phyloP scores from a whole-genome alignment of 352 stramenopile species.

The Pythium dissimile region DNA sequence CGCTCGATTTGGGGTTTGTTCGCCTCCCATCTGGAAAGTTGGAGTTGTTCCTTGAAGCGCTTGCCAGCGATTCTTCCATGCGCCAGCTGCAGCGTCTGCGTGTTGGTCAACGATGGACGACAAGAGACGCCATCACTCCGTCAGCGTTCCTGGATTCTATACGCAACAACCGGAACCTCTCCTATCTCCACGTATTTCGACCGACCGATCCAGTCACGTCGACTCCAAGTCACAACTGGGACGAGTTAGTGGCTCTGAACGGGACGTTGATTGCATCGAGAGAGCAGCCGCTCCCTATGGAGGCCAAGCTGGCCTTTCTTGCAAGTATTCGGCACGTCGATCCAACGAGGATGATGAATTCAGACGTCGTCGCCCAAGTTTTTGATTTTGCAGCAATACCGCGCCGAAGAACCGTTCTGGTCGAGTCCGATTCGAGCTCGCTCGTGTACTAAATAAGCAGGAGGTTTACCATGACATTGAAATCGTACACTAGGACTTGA shows the following conservation, averaged over 20 bases:
- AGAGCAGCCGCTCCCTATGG: not conserved
- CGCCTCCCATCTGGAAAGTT: not conserved
- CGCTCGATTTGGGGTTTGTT: not conserved
- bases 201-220: not conserved
- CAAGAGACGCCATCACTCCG: not conserved
- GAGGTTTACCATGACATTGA: no score
- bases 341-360: not conserved
- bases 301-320: not conserved
- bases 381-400: not conserved
- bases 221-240: not conserved
- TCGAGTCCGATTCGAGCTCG: not conserved
- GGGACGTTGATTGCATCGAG: not conserved
- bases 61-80: not conserved
- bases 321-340: not conserved
- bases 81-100: not conserved
- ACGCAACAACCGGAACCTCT: not conserved
- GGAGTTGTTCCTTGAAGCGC: not conserved
- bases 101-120: conserved; percentile 2
- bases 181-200: not conserved
- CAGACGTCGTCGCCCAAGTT: not conserved
- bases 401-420: not conserved
- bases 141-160: not conserved
- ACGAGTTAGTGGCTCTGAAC: not conserved
- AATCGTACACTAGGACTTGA: no score
- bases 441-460: not conserved